Evolutionary conservation across 176 grass and related monocot genomes (phyloP).

Genomic region (Bothriochloa decipiens): DNA sequence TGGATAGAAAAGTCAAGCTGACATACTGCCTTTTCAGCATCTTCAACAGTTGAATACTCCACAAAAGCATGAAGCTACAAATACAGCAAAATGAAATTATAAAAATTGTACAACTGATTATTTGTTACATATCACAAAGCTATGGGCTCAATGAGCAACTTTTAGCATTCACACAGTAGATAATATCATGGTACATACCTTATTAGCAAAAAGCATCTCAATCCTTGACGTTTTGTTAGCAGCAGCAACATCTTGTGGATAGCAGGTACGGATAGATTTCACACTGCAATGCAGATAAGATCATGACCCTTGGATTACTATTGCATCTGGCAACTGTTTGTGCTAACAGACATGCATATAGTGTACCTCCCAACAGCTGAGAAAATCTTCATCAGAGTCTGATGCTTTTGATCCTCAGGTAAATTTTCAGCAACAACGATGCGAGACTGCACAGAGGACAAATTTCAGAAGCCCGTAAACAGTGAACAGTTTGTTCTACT

Average conservation of each 20-base stretch:
- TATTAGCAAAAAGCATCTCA: conserved; percentile 95
- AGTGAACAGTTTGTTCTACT: conserved; percentile 1
- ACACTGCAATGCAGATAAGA: conserved; percentile 63
- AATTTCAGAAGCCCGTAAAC: conserved; percentile 14
- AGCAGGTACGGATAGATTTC: conserved; percentile 93
- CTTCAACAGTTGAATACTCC: conserved; percentile 83
- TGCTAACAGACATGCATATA: conserved; percentile 20
- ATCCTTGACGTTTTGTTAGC: conserved; percentile 69
- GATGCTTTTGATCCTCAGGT: conserved; percentile 85
- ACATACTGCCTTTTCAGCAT: conserved; percentile 91
- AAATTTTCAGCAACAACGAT: conserved; percentile 97
- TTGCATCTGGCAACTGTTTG: conserved; percentile 9
- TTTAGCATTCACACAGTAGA: conserved; percentile 7
- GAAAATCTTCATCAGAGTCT: conserved; percentile 95
- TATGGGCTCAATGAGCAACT: neutral
- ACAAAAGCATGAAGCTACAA: conserved; percentile 96
- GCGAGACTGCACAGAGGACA: conserved; percentile 59
- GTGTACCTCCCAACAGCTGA: conserved; percentile 83
- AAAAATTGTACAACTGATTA: conserved; percentile 10
- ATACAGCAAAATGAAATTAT: conserved; percentile 18
- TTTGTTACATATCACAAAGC: neutral
- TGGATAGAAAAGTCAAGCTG: conserved; percentile 32
- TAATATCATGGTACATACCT: conserved; percentile 46
- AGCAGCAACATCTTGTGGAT: conserved; percentile 78
- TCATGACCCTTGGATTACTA: conserved; percentile 19